Percentiles rank a stretch among this genome's conserved stretches.
phyloP scores from a whole-genome alignment of 352 stramenopile genomes.

The Globisporangium rhizosaccharum region DNA sequence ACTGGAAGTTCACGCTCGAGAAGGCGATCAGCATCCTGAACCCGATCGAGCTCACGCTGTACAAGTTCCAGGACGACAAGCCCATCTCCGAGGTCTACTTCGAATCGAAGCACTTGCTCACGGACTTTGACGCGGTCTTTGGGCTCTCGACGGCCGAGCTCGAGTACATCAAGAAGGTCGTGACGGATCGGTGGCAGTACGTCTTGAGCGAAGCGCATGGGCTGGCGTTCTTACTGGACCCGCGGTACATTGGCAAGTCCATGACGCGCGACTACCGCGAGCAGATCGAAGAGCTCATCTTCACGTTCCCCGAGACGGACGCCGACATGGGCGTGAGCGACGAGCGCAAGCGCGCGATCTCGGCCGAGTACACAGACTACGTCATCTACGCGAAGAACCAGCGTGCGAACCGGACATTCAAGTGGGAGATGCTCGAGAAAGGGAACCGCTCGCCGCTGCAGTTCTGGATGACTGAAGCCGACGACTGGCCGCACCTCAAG shows the following conservation, averaged over 20 bases:
- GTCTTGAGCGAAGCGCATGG: conserved; percentile 71
- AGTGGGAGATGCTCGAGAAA: conserved; percentile 85
- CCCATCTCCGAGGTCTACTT: conserved; percentile 83
- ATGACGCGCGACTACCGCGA: conserved; percentile 80
- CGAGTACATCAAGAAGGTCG: conserved; percentile 81
- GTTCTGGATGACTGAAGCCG: conserved; percentile 73
- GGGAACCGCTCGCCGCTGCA: conserved; percentile 68
- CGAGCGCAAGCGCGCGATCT: conserved; percentile 63
- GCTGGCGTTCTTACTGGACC: conserved; percentile 68
- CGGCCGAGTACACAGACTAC: conserved; percentile 72
- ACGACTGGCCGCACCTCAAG: conserved; percentile 78
- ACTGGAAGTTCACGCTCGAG: conserved; percentile 79
- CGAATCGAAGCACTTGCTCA: conserved; percentile 71
- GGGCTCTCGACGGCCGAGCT: conserved; percentile 58
- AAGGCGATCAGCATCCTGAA: conserved; percentile 76
- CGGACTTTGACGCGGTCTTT: conserved; percentile 74
- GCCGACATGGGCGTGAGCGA: conserved; percentile 58
- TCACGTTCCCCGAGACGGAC: conserved; percentile 72
- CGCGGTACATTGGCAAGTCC: conserved; percentile 77
- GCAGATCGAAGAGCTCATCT: conserved; percentile 81
- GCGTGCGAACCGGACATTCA: conserved; percentile 71
- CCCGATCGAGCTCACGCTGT: conserved; percentile 72
- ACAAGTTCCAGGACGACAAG: conserved; percentile 83
- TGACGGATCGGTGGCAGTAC: conserved; percentile 71
- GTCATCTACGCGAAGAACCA: conserved; percentile 82